These are phyloP conservation scores for Waltergamsia citrina DNA, from an alignment of 2,329 filamentous ascomycete genomes.

Conservation along the genomic window DNA sequence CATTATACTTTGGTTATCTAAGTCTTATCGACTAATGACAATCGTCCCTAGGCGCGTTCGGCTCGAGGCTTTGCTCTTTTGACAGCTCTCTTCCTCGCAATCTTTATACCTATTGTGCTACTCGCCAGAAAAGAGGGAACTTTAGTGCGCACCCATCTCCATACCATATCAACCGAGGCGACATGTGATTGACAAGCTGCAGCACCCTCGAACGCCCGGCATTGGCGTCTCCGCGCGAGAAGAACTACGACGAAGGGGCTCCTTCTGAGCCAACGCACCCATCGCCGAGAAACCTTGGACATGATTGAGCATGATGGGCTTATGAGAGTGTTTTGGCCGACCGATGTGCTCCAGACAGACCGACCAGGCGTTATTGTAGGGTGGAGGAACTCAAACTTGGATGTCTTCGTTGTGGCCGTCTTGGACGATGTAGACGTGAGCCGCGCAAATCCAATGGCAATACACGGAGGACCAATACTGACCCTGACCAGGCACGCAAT, in stretches of 20 bases:
- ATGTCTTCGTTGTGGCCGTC: conserved; percentile 83
- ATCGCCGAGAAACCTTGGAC: conserved; percentile 28
- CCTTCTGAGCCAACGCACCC: conserved; percentile 57
- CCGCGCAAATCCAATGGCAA: conserved; percentile 2
- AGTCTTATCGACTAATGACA: background rate
- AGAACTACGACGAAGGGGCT: conserved; percentile 87
- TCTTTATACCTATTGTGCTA: conserved; percentile 76
- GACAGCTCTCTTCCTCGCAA: conserved; percentile 72
- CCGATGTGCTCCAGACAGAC: conserved; percentile 64
- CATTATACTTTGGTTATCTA: background rate
- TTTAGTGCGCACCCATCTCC: conserved; percentile 51
- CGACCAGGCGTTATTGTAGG: conserved; percentile 82
- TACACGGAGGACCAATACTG: conserved; percentile 8
- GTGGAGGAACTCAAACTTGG: conserved; percentile 87
- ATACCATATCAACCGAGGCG: background rate
- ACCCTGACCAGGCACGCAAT: conserved; percentile 49
- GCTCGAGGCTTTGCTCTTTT: conserved; percentile 78
- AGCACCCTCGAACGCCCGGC: conserved; percentile 75
- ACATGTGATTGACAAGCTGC: conserved; percentile 3
- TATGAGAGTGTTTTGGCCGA: conserved; percentile 98
- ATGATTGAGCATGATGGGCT: conserved; percentile 74
- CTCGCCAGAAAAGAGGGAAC: conserved; percentile 73
- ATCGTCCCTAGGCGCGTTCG: conserved; percentile 57
- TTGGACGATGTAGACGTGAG: conserved; percentile 84
- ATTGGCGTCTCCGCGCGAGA: conserved; percentile 89